Base-by-base conservation (phyloP, 306 rosid genomes). In the Oxytropis ochrocephala region DNA sequence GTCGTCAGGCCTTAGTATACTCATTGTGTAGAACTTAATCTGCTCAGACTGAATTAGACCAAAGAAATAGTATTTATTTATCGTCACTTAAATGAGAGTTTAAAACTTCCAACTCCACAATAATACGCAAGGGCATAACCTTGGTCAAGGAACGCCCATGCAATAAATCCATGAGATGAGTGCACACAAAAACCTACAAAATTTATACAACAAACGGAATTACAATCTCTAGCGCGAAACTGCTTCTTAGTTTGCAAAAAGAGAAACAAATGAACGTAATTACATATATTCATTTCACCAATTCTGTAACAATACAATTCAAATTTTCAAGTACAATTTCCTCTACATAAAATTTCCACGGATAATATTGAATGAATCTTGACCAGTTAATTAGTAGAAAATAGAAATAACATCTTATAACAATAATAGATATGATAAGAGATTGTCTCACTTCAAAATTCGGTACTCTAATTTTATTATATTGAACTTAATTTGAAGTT, bases 121-220 rank as follows among this genome's bases (percentile, higher is more conserved):
- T 56, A 65, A 52, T 64, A 68, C 62, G 65, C 33, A 33, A 60
- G 67, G 56, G 19, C 36, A 55, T 69, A 73, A 94, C 97, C 90
- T 84, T 76, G 55, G 83, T 72, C 65, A 90, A 67, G 74, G 81
- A 88, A 82, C 64, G 74, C 75, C 89, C 90, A 67, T 91, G 79
- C 82, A 94, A 76, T 80, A 94, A 73, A 86, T 94, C 98, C 24
- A 96, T 85, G 75, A 94, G 83, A 90, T 94, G 98, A 64, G 97
- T 94, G 83, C 96, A 88, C 81, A 87, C 86, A 21, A 94, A 80
- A 82, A 88, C 98, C 98, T 94, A 76, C 74, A 84, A 64, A 77
- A 62, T 56, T 51, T 44, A 58, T 44, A 7, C 13, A 72, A 43
- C 39, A 32, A 75, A 79, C 52, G 19, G 59, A 41, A 48, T 70